Conservation (phyloP, 257 asterid genomes). For the Prunella vulgaris region DNA sequence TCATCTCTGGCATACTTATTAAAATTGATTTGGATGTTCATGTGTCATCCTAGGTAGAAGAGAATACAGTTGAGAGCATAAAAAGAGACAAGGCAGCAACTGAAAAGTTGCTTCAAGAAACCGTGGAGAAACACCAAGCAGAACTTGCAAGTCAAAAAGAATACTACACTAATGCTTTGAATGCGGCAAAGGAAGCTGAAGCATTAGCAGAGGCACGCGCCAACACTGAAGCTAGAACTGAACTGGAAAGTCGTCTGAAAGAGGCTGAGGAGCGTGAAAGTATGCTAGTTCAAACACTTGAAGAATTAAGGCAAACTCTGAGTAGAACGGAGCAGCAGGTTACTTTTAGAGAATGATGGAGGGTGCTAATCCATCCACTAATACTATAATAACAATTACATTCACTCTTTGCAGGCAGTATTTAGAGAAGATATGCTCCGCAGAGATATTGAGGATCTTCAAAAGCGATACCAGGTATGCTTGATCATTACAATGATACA, state of each 20-base stretch:
- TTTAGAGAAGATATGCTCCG: slow-evolving; percentile 93
- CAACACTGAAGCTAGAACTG: slow-evolving; percentile 89
- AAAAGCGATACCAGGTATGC: slow-evolving; percentile 83
- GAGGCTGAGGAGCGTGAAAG: slow-evolving; percentile 55
- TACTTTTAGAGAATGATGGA: slow-evolving; percentile 1
- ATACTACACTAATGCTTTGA: slow-evolving; percentile 76
- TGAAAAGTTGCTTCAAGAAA: slow-evolving; percentile 86
- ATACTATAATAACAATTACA: slow-evolving; percentile 9
- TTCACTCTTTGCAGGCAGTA: slow-evolving; percentile 62
- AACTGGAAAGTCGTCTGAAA: slow-evolving; percentile 62
- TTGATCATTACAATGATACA: neutral
- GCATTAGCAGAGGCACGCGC: slow-evolving; percentile 92
- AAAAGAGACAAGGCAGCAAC: slow-evolving; percentile 89
- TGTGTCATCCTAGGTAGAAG: slow-evolving; percentile 65
- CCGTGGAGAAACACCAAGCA: slow-evolving; percentile 89
- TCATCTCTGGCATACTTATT: neutral
- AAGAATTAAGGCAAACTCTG: slow-evolving; percentile 56
- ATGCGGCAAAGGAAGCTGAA: slow-evolving; percentile 92
- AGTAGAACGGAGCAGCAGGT: slow-evolving; percentile 89
- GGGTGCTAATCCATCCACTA: slow-evolving; percentile 2
- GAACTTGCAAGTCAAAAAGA: slow-evolving; percentile 88
- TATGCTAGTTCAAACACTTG: slow-evolving; percentile 57
- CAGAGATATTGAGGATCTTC: slow-evolving; percentile 94
- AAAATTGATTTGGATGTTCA: slow-evolving; percentile 11
- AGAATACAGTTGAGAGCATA: slow-evolving; percentile 89